Evolutionary conservation across 176 grass and related monocot species (phyloP), one percentile per base, ranked within the genome.

Genomic region (Poa pratensis): DNA sequence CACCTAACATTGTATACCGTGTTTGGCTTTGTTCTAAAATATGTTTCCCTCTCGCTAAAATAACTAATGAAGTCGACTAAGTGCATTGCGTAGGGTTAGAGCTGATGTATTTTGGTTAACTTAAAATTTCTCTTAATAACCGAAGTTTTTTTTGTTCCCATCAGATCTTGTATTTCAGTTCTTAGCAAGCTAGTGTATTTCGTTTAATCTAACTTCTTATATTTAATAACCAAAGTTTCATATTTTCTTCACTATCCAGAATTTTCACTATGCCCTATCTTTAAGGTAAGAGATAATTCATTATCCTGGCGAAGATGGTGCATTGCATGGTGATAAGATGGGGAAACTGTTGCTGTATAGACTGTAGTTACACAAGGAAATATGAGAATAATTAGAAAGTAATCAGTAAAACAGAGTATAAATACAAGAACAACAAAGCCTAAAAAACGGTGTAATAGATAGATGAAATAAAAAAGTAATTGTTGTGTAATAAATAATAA

Each of bases 51-150:
- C 30, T 32, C 30, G 30, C 52, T 13, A 43, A 82, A 65, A n/a
- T 82, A 27, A 59, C 23, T 24, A 73, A 58, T 82, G 52, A 20
- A 19, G 19, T 55, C 60, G 18, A 72, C 51, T 11, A 34, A 54
- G 12, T 70, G 22, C 63, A 39, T 10, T 57, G 10, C 4, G 19
- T 57, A 23, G 7, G 1, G 62, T 28, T n/a, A n/a, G n/a, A n/a
- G n/a, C n/a, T n/a, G n/a, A 43, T 78, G 2, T n/a, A 20, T 54
- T 77, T 30, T 11, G 53, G 22, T 53, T 50, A 34, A 22, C 34
- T 81, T n/a, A n/a, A n/a, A n/a, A n/a, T n/a, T n/a, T n/a, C n/a
- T n/a, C 9, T 83, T 62, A 9, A 19, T 22, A 22, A 81, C 7
- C 26, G 6, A 28, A 22, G 14, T 82, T 20, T 69, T 40, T 60